Percentiles rank a stretch among this genome's conserved stretches.
Evolutionary conservation across 345 rosid species (phyloP).

Genomic region (Conringia planisiliqua): DNA sequence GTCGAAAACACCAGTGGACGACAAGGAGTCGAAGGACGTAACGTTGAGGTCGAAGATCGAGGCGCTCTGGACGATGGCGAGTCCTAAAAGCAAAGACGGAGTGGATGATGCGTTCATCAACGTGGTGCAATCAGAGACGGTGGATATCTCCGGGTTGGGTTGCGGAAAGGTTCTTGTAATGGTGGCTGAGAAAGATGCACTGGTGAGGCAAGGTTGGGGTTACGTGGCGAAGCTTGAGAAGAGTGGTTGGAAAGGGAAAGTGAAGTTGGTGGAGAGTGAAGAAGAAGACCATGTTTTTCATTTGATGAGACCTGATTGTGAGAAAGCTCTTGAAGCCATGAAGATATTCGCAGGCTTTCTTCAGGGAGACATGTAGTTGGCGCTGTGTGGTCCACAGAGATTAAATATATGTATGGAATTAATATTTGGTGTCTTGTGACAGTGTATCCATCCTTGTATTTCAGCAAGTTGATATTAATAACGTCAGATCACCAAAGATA

Average conservation of each 20-base stretch:
- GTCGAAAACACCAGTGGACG: constrained; percentile 29
- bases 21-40: constrained; percentile 32
- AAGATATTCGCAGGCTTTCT: constrained; percentile 28
- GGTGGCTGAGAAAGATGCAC: constrained; percentile 45
- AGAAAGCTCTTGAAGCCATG: constrained; percentile 32
- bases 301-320: constrained; percentile 34
- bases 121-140: constrained; percentile 37
- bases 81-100: constrained; percentile 41
- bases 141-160: constrained; percentile 35
- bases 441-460: no score
- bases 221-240: constrained; percentile 42
- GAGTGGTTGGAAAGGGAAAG: constrained; percentile 45
- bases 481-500: no score
- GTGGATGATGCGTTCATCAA: constrained; percentile 50
- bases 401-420: not conserved
- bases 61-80: constrained; percentile 33
- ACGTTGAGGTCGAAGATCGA: constrained; percentile 36
- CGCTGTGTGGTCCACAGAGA: not conserved
- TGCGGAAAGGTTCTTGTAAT: constrained; percentile 42
- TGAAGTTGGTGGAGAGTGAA: constrained; percentile 35
- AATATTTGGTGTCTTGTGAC: not conserved
- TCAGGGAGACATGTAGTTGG: not conserved
- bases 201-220: constrained; percentile 42
- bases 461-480: no score
- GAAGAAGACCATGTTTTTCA: constrained; percentile 55